Conservation (phyloP, 148 eudicot species). For the Chenopodium quinoa region DNA sequence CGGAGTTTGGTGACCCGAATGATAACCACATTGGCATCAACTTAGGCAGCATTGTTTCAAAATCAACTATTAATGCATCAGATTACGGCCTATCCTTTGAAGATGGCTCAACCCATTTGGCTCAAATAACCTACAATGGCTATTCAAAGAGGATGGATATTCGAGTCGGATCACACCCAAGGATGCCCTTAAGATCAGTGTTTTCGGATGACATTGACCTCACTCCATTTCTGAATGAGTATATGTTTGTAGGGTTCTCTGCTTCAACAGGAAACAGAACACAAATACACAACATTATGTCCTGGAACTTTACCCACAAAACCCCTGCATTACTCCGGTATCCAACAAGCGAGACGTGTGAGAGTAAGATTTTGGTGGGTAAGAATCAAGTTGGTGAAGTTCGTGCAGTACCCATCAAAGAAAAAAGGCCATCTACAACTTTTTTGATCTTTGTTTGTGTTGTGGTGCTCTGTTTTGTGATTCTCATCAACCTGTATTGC, state of each 20-base stretch:
- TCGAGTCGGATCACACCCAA: slow-evolving; percentile 39
- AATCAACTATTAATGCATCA: slow-evolving; percentile 48
- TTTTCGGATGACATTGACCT: slow-evolving; percentile 55
- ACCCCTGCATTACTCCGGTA: slow-evolving; percentile 52
- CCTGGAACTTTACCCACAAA: slow-evolving; percentile 74
- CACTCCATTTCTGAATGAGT: slow-evolving; percentile 58
- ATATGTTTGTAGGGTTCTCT: slow-evolving; percentile 87
- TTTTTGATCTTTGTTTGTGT: slow-evolving; percentile 61
- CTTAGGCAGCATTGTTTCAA: slow-evolving; percentile 69
- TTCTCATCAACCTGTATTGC: slow-evolving; percentile 42
- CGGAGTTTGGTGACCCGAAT: slow-evolving; percentile 67
- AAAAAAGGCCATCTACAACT: slow-evolving; percentile 33
- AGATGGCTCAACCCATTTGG: slow-evolving; percentile 57
- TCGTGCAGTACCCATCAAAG: slow-evolving; percentile 9
- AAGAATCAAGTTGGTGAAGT: slow-evolving; percentile 9
- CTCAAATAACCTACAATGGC: slow-evolving; percentile 58
- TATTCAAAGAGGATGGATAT: slow-evolving; percentile 37
- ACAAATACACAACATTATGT: slow-evolving; percentile 59
- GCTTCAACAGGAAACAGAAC: slow-evolving; percentile 77
- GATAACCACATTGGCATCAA: slow-evolving; percentile 85
- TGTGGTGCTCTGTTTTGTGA: slow-evolving; percentile 38
- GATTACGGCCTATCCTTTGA: slow-evolving; percentile 48
- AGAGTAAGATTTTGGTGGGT: slow-evolving; percentile 39
- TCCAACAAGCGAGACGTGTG: slow-evolving; percentile 54
- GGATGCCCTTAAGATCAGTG: slow-evolving; percentile 29